Conservation (phyloP, 139 green algal species). For the Mesotaenium endlicherianum region DNA sequence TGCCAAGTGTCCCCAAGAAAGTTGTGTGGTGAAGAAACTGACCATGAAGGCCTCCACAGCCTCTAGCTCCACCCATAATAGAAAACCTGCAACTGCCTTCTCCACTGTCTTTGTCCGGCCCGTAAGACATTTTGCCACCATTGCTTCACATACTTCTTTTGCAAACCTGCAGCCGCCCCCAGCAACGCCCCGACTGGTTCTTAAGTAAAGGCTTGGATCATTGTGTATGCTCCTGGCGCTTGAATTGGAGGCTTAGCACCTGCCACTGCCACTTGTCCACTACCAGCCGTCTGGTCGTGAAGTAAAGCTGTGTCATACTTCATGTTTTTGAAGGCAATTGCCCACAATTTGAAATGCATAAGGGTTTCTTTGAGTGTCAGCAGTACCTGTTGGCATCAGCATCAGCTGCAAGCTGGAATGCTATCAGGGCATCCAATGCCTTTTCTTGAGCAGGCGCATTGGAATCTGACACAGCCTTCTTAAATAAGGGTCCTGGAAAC, state of each 20-base stretch:
- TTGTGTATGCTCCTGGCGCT: no score
- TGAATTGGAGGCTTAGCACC: no score
- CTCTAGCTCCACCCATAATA: slow-evolving; percentile 83
- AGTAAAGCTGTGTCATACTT: no score
- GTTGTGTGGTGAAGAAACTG: no score
- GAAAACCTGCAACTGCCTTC: slow-evolving; percentile 65
- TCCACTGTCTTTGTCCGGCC: slow-evolving; percentile 75
- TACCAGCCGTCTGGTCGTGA: no score
- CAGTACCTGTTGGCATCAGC: slow-evolving; percentile 33
- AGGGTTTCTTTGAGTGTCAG: no score
- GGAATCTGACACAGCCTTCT: slow-evolving; percentile 75
- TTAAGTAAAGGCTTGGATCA: no score
- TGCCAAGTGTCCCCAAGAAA: no score
- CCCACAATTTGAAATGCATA: no score
- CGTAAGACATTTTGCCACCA: slow-evolving; percentile 79
- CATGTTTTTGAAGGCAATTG: no score
- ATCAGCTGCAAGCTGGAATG: slow-evolving; percentile 62
- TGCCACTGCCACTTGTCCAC: no score
- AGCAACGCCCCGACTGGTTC: no score
- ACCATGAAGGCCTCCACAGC: slow-evolving; percentile 67
- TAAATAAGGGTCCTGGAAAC: slow-evolving; percentile 70
- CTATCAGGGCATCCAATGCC: slow-evolving; percentile 72
- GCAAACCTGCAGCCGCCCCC: slow-evolving; percentile 46
- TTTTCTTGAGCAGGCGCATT: slow-evolving; percentile 90
- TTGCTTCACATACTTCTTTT: slow-evolving; percentile 56